Conservation (phyloP, 192 early-diverging fungal species). For the Podila epigama region DNA sequence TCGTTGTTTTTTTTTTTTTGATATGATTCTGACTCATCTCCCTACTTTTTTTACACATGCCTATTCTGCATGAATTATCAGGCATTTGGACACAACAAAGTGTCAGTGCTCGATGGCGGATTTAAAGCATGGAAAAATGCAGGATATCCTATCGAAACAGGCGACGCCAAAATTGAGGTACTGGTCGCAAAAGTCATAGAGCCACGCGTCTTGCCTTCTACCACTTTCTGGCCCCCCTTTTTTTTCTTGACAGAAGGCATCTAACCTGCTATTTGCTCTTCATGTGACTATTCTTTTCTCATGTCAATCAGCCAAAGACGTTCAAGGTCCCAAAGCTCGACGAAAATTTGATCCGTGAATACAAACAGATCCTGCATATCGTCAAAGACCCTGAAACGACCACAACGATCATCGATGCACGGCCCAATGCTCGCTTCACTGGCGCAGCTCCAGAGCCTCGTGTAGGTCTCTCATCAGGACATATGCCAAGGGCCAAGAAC, state of each 20-base stretch:
- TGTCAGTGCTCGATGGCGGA: constrained; percentile 91
- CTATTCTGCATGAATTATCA: constrained; percentile 20
- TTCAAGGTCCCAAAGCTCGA: constrained; percentile 47
- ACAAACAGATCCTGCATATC: constrained; percentile 63
- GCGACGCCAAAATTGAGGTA: constrained; percentile 45
- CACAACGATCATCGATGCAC: constrained; percentile 74
- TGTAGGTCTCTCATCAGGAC: constrained; percentile 76
- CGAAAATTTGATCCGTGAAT: constrained; percentile 54
- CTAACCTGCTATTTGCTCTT: not conserved
- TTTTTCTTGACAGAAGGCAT: too few relatives aligned
- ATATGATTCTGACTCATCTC: not conserved
- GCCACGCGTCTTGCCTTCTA: too few relatives aligned
- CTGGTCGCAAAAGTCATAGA: too few relatives aligned
- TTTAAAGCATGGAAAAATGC: constrained; percentile 78
- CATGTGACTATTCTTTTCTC: too few relatives aligned
- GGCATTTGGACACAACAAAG: constrained; percentile 90
- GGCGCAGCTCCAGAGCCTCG: constrained; percentile 85
- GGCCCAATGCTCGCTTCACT: constrained; percentile 66
- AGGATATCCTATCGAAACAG: constrained; percentile 57
- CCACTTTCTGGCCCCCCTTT: not conserved
- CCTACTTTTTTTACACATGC: not conserved
- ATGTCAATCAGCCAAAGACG: constrained; percentile 21
- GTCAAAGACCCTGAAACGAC: constrained; percentile 49
- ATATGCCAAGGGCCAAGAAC: constrained; percentile 83
- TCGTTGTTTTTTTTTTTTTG: not conserved